Percentiles rank a stretch among this genome's conserved stretches.
Evolutionary conservation across 2,329 filamentous ascomycete genomes (phyloP).

Genomic region (Fusarium scirpi): DNA sequence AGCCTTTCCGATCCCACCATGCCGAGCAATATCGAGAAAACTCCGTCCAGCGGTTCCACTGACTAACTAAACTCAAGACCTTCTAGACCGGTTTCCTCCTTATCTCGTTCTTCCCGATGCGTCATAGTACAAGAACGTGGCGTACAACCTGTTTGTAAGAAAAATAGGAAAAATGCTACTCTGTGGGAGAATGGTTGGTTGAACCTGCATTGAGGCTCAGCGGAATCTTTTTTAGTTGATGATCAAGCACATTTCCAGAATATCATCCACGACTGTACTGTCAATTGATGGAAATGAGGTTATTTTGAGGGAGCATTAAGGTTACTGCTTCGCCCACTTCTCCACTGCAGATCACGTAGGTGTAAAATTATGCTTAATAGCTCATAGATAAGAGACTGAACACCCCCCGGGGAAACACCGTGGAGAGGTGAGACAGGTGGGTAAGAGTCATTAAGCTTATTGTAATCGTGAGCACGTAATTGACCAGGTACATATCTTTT

Average conservation of each 20-base stretch:
- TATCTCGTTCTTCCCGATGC: slow-evolving; percentile 12
- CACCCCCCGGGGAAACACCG: neutral
- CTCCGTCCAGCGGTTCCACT: slow-evolving; percentile 19
- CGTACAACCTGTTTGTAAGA: neutral
- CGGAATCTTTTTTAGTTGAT: slow-evolving; percentile 9
- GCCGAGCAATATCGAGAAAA: slow-evolving; percentile 31
- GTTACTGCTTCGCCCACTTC: slow-evolving; percentile 4
- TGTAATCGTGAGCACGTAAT: neutral
- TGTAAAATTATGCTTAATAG: slow-evolving; percentile 31
- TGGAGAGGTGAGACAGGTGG: slow-evolving; percentile 9
- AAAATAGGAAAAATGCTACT: slow-evolving; percentile 1
- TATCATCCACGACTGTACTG: neutral
- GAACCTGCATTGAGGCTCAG: slow-evolving; percentile 20
- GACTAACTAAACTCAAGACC: slow-evolving; percentile 14
- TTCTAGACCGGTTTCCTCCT: slow-evolving; percentile 10
- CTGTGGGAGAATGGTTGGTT: neutral
- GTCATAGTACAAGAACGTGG: neutral
- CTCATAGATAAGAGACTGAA: slow-evolving; percentile 25
- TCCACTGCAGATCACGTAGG: slow-evolving; percentile 19
- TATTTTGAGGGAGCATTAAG: slow-evolving; percentile 1
- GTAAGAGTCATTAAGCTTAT: slow-evolving; percentile 4
- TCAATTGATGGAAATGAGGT: neutral
- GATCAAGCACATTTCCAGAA: neutral
- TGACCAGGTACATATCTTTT: neutral
- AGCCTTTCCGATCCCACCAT: slow-evolving; percentile 11